These are phyloP conservation scores for Luzula sylvatica DNA, from an alignment of 176 grass and related monocot species.

Conservation along the genomic window DNA sequence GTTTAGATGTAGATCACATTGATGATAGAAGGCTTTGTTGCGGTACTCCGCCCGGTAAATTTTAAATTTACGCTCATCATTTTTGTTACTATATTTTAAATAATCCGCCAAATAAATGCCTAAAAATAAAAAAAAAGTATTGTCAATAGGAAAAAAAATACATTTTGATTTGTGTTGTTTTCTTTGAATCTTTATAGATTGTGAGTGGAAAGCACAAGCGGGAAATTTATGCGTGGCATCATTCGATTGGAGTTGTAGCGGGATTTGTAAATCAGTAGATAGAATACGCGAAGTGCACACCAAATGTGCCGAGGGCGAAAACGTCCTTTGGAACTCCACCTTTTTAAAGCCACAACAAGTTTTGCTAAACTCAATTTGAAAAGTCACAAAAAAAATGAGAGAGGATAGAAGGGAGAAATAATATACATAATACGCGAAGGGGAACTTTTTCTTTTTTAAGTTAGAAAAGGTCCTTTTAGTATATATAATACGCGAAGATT, in stretches of 20 bases:
- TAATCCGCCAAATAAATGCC: background rate
- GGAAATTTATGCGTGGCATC: constrained; percentile 61
- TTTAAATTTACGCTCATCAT: background rate
- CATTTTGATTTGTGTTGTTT: background rate
- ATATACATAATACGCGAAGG: background rate
- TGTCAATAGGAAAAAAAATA: too few relatives aligned
- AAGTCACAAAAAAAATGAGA: background rate
- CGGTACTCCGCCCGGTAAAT: constrained; percentile 62
- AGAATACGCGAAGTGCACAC: constrained; percentile 62
- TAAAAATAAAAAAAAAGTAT: background rate
- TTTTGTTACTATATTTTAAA: background rate
- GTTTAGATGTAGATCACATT: constrained; percentile 72
- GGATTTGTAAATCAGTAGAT: constrained; percentile 63
- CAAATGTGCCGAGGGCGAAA: constrained; percentile 40
- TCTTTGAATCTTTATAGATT: constrained; percentile 33
- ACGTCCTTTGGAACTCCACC: constrained; percentile 30
- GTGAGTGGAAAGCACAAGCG: constrained; percentile 65
- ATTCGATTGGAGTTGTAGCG: constrained; percentile 77
- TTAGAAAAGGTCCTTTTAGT: constrained; percentile 13
- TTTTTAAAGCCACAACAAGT: constrained; percentile 33
- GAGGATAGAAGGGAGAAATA: background rate
- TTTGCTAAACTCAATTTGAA: constrained; percentile 15
- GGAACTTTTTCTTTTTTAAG: constrained; percentile 17
- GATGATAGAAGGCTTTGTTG: constrained; percentile 84
- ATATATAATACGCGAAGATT: too few relatives aligned